Evolutionary conservation across 2,329 filamentous ascomycete species (phyloP), one percentile per base, ranked within the genome.

Genomic region (Orbilia javanica): DNA sequence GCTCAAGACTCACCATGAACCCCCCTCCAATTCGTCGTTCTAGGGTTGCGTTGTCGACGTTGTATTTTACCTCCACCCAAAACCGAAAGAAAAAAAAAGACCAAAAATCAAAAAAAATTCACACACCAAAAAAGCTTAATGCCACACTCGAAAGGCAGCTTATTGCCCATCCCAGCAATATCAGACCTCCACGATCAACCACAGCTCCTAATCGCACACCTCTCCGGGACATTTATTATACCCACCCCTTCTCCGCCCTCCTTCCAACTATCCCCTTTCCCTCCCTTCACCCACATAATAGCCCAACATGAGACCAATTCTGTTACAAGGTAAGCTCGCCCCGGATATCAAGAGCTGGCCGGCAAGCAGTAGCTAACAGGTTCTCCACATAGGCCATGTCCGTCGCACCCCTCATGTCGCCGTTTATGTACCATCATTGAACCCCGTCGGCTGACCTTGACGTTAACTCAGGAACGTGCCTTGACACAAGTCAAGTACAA

Each of bases 401-500:
- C 55, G 72, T 77, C 48, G 72, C 72, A 55, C 60, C 65, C 66
- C 60, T 57, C 44, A 62, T 31, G 18, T 65, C 66, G 36, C 46
- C 50, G 4, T 63, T 22, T 62, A 39, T 55, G 42, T n/a, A 27
- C 44, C 48, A 10, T 73, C 62, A 60, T 64, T 53, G 22, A 29
- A n/a, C 18, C 42, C 36, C 29, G 53, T 34, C 25, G 36, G 65
- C 76, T 70, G 55, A 66, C 42, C 46, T 81, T 75, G 81, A 65
- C 77, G 62, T 20, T n/a, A 68, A 34, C 79, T 65, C 81, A 91
- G 89, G 94, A 97, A 89, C 92, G 94, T 88, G 93, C 94, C 86
- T 89, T 97, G 86, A 97, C 93, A 84, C 94, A 97, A 86, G 95
- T 97, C 86, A 93, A 91, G 91, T 93, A 88, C 83, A 96, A 94